phyloP scores from a whole-genome alignment of 176 grass and related monocot genomes.

The Juncus inflexus region DNA sequence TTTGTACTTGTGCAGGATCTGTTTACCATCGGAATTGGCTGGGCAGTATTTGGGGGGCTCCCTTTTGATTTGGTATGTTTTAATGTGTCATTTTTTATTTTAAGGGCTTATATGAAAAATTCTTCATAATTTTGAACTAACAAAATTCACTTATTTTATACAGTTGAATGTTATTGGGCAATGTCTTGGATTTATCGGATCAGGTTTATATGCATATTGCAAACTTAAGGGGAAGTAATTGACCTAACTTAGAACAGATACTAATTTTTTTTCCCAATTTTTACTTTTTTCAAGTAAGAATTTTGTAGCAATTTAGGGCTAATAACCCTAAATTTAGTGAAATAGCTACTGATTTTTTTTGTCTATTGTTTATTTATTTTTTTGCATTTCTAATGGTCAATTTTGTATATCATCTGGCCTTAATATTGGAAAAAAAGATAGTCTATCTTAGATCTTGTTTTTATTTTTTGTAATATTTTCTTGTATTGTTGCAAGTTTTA shows the following conservation, averaged over 20 bases:
- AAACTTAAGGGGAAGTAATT: constrained; percentile 85
- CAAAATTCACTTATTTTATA: constrained; percentile 11
- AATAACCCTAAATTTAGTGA: neutral
- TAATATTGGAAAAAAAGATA: constrained; percentile 5
- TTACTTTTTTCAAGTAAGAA: neutral
- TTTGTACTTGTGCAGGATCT: constrained; percentile 53
- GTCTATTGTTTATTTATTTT: neutral
- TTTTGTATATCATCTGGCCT: constrained; percentile 26
- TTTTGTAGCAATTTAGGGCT: constrained; percentile 11
- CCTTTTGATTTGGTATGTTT: constrained; percentile 87
- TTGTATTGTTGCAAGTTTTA: too few species aligned
- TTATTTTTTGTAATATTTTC: too few species aligned
- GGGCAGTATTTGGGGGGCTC: constrained; percentile 88
- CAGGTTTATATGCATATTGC: constrained; percentile 93
- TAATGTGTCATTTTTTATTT: neutral
- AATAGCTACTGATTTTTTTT: constrained; percentile 21
- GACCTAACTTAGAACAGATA: neutral
- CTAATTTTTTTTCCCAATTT: constrained; percentile 1
- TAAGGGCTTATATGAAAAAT: neutral
- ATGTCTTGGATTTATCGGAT: constrained; percentile 78
- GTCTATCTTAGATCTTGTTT: neutral
- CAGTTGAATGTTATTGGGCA: constrained; percentile 98
- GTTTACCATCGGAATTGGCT: constrained; percentile 92
- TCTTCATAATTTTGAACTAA: neutral
- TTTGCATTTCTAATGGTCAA: constrained; percentile 1